Evolutionary conservation across 345 rosid species (phyloP), one percentile per base, ranked within the genome.

Genomic region (Capsella bursapastoris): DNA sequence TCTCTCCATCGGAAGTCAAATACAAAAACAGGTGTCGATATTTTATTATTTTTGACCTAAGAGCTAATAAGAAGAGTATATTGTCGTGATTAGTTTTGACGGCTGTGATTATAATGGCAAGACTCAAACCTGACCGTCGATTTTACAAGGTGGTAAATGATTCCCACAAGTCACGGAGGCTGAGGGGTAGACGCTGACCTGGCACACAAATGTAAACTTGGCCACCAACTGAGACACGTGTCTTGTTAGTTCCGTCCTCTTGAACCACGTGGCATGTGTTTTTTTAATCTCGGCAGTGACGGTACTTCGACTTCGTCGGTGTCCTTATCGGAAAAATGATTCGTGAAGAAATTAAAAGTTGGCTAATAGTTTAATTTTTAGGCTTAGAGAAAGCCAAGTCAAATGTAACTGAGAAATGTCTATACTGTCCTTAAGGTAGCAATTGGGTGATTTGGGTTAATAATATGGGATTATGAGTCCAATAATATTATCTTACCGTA

Each of bases 101-200:
- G 73, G 49, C 38, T 62, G 12, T 34, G 50, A 47, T 53, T 11
- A 18, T 43, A 52, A 45, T 18, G 10, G 1, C 37, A 59, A 40
- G 22, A 57, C 9, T 66, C 28, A 66, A 6, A 14, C 27, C 29
- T 1, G 3, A 8, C 68, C 31, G 67, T 61, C 61, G 31, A 7
- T 51, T 38, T 10, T 15, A 29, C 32, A 32, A 31, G 67, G 68
- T 68, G 6, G 12, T 38, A 8, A 25, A 73, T 51, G 8, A 65
- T 15, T 48, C 52, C 78, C 72, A 74, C 72, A 74, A 74, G 78
- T 74, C 72, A 74, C 41, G 78, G 72, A 74, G 47, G 45, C 34
- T 25, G 60, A 68, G 15, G 8, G 37, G 37, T 50, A 12, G 32
- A 22, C 60, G 56, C 45, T 68, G 79, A 75, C 68, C 38, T 68